Percentiles rank a stretch among this genome's conserved stretches.
These are phyloP conservation scores for Solanum megistacrolobum DNA, from an alignment of 257 asterid species.

Conservation along the genomic window DNA sequence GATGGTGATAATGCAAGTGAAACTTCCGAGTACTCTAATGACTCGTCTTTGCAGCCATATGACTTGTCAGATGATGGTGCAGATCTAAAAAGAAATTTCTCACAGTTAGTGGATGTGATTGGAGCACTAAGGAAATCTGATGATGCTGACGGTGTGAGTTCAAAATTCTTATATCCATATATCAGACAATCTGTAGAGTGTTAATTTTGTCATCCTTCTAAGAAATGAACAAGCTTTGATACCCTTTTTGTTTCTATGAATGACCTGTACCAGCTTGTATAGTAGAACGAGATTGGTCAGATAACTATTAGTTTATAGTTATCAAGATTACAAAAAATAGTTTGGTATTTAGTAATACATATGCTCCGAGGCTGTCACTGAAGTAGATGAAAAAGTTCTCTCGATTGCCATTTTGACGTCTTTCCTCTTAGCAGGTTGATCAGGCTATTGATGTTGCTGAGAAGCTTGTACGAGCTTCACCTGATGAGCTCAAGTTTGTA, in stretches of 20 bases:
- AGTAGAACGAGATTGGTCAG: not conserved
- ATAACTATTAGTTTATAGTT: not conserved
- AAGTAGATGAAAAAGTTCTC: not conserved
- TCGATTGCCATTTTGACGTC: not conserved
- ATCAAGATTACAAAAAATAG: not conserved
- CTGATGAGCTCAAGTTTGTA: slow-evolving; percentile 75
- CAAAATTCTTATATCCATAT: not conserved
- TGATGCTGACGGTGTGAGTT: slow-evolving; percentile 89
- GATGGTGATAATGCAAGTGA: slow-evolving; percentile 57
- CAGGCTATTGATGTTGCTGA: slow-evolving; percentile 83
- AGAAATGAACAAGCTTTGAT: not conserved
- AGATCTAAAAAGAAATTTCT: slow-evolving; percentile 61
- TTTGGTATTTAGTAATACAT: not conserved
- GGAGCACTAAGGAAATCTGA: slow-evolving; percentile 85
- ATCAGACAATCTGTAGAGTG: not conserved
- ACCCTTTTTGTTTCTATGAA: slow-evolving; percentile 2
- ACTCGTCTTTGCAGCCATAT: slow-evolving; percentile 69
- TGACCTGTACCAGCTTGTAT: not conserved
- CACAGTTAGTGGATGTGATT: slow-evolving; percentile 88
- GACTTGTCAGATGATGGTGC: slow-evolving; percentile 78
- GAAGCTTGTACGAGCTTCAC: slow-evolving; percentile 86
- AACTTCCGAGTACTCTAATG: slow-evolving; percentile 54
- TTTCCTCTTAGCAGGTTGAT: slow-evolving; percentile 54
- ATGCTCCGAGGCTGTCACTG: not conserved
- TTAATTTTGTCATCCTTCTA: not conserved